These are phyloP conservation scores for Sutorius australiensis DNA, from an alignment of 768 basidiomycete genomes.

Conservation along the genomic window DNA sequence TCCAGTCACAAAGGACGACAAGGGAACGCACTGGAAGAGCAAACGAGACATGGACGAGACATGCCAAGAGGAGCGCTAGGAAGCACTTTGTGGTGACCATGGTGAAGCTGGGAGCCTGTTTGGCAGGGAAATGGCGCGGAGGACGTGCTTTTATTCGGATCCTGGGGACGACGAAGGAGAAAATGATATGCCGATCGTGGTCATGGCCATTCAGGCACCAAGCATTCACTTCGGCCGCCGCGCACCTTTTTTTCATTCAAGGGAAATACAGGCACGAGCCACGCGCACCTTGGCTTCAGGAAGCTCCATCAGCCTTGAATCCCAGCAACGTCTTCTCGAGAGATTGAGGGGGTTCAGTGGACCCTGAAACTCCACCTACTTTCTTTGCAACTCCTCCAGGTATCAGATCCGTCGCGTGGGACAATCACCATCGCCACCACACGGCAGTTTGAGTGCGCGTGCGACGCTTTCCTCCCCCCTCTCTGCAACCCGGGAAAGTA, in stretches of 20 bases:
- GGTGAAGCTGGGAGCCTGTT: constrained; percentile 1
- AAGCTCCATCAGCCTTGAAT: constrained; percentile 9
- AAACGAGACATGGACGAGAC: constrained; percentile 20
- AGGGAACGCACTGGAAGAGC: constrained; percentile 21
- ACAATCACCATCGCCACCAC: background rate
- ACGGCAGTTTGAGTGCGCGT: background rate
- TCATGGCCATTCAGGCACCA: constrained; percentile 25
- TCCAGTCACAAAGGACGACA: background rate
- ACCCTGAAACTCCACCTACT: constrained; percentile 1
- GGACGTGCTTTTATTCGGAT: constrained; percentile 22
- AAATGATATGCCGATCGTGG: constrained; percentile 20
- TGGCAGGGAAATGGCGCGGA: constrained; percentile 1
- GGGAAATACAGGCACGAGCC: constrained; percentile 23
- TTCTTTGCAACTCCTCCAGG: constrained; percentile 3
- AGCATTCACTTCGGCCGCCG: constrained; percentile 21
- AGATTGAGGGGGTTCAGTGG: background rate
- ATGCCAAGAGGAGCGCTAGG: constrained; percentile 20
- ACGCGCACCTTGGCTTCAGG: constrained; percentile 5
- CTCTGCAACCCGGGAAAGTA: background rate
- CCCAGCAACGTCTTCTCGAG: constrained; percentile 6
- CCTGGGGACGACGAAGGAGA: constrained; percentile 15
- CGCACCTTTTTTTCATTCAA: constrained; percentile 12
- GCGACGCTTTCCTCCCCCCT: background rate
- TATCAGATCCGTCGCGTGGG: constrained; percentile 9
- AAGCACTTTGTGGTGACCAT: constrained; percentile 22